Conservation (phyloP, 768 basidiomycete species). For the Lactarius psammicola region DNA sequence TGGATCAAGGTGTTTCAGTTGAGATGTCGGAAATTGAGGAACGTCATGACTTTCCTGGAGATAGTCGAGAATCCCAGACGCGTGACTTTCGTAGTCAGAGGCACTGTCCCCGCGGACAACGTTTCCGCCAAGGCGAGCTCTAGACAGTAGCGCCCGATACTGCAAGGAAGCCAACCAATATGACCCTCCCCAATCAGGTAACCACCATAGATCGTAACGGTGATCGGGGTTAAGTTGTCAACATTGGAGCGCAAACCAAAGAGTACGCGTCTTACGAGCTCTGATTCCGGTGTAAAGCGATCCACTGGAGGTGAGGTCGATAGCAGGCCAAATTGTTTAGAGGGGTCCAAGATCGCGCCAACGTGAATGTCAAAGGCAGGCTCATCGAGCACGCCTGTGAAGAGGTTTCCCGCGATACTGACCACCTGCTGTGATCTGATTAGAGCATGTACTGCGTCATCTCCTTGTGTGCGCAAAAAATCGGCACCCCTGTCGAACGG, state of each 20-base stretch:
- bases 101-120: slow-evolving; percentile 7
- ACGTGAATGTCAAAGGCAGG: no score
- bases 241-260: not conserved
- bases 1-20: not conserved
- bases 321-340: no score
- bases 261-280: slow-evolving; percentile 16
- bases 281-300: slow-evolving; percentile 17
- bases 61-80: slow-evolving; percentile 18
- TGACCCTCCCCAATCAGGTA: slow-evolving; percentile 19
- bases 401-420: no score
- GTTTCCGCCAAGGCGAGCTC: slow-evolving; percentile 17
- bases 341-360: no score
- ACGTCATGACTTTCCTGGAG: slow-evolving; percentile 13
- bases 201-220: slow-evolving; percentile 23
- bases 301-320: no score
- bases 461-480: no score
- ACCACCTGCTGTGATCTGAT: no score
- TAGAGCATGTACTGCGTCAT: no score
- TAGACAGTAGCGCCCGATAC: slow-evolving; percentile 16
- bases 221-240: not conserved
- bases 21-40: not conserved
- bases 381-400: no score
- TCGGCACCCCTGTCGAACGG: no score
- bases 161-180: slow-evolving; percentile 22
- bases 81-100: slow-evolving; percentile 5